A percentile compares a stretch with the other conserved stretches of the same genome.
These are phyloP conservation scores for Cercospora brassicicola DNA, from an alignment of 2,329 filamentous ascomycete genomes.

Conservation along the genomic window DNA sequence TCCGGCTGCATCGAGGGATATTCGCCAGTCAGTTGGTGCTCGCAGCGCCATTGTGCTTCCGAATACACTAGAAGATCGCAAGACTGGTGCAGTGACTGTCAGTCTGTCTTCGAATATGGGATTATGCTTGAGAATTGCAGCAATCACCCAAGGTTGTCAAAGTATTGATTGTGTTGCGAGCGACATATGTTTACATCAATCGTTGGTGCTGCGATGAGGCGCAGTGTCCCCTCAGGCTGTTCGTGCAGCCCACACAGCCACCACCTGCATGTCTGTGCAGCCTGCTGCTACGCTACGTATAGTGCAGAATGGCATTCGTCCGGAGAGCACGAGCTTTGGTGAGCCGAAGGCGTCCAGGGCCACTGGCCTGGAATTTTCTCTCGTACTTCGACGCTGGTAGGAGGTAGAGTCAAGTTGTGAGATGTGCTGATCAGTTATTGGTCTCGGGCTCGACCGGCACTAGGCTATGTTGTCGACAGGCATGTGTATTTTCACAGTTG, in stretches of 20 bases:
- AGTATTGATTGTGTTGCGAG: no score
- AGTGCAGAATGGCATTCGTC: not conserved
- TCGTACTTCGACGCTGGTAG: no score
- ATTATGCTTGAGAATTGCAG: not conserved
- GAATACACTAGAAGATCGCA: no score
- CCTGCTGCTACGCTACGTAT: not conserved
- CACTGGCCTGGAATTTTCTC: no score
- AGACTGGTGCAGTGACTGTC: not conserved
- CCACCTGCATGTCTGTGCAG: not conserved
- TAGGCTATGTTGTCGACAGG: no score
- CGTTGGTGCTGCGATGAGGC: not conserved
- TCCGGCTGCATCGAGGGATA: conserved; percentile 46
- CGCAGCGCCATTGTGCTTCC: not conserved
- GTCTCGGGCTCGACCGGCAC: no score
- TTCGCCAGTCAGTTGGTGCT: not conserved
- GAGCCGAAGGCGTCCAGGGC: no score
- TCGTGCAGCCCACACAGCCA: not conserved
- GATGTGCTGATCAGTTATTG: no score
- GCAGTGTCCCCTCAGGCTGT: not conserved
- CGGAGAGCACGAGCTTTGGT: no score
- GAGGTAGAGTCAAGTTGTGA: no score
- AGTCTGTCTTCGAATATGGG: not conserved
- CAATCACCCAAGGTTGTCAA: not conserved
- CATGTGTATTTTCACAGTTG: no score
- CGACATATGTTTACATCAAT: not conserved